phyloP scores from a whole-genome alignment of 2,329 filamentous ascomycete species.

The Biscogniauxia marginata region DNA sequence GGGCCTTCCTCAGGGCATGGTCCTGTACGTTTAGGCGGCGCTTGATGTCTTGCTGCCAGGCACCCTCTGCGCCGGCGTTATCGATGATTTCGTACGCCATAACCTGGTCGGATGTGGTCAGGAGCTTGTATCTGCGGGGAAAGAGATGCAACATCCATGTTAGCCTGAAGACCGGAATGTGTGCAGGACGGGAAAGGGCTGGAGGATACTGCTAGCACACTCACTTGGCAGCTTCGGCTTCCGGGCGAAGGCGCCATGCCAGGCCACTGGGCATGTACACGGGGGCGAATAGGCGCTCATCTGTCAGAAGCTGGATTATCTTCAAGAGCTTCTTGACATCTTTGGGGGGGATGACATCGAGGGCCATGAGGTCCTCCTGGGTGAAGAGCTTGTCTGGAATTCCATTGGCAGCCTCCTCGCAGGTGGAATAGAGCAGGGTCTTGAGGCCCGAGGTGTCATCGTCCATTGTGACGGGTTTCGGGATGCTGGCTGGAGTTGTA shows the following conservation, averaged over 20 bases:
- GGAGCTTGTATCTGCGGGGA: conserved; percentile 53
- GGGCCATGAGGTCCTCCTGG: conserved; percentile 56
- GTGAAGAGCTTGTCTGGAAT: conserved; percentile 50
- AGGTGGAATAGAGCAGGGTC: conserved; percentile 56
- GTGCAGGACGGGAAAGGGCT: conserved; percentile 2
- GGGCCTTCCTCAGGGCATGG: conserved; percentile 72
- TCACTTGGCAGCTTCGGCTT: conserved; percentile 62
- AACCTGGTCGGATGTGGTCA: conserved; percentile 69
- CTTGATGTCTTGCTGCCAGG: conserved; percentile 88
- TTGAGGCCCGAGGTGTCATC: conserved; percentile 44
- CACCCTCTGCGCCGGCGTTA: conserved; percentile 77
- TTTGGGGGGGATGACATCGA: conserved; percentile 56
- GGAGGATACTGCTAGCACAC: too few relatives aligned
- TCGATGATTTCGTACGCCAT: conserved; percentile 90
- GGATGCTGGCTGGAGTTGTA: not conserved
- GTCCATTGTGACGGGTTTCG: conserved; percentile 24
- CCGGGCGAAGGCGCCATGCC: conserved; percentile 58
- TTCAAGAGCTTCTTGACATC: conserved; percentile 54
- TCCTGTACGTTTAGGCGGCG: conserved; percentile 79
- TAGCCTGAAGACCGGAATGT: not conserved
- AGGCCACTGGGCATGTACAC: conserved; percentile 44
- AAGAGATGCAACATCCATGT: too few relatives aligned
- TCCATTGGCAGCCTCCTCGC: conserved; percentile 44
- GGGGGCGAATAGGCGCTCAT: conserved; percentile 59
- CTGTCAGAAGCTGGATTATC: conserved; percentile 56